Evolutionary conservation across 495 filamentous ascomycete genomes (phyloP).

Genomic region (Penicillium daleae): DNA sequence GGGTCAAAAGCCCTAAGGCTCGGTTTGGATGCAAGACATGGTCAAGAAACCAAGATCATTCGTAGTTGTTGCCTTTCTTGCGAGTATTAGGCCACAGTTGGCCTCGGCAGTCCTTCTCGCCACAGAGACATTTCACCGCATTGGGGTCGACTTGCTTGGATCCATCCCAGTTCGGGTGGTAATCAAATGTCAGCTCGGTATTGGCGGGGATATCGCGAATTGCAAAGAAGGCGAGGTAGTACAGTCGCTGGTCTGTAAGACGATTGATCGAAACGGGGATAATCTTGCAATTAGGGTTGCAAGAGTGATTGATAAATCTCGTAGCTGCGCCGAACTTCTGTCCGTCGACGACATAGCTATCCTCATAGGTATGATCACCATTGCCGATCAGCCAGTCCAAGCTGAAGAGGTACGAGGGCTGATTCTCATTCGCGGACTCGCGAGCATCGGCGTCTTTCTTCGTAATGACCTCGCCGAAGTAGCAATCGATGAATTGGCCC

Average conservation of each 20-base stretch:
- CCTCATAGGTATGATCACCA: slow-evolving; percentile 17
- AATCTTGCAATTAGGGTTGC: slow-evolving; percentile 75
- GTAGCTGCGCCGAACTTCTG: slow-evolving; percentile 59
- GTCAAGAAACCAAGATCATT: neutral
- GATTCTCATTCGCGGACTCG: slow-evolving; percentile 48
- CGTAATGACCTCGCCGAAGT: slow-evolving; percentile 87
- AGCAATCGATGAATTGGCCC: slow-evolving; percentile 88
- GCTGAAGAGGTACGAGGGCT: slow-evolving; percentile 73
- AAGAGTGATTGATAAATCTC: slow-evolving; percentile 70
- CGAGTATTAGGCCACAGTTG: slow-evolving; percentile 64
- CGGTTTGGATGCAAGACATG: neutral
- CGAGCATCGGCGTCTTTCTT: slow-evolving; percentile 67
- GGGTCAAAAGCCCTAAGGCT: neutral
- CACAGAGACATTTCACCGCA: slow-evolving; percentile 69
- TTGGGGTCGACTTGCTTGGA: slow-evolving; percentile 53
- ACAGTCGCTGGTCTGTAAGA: slow-evolving; percentile 72
- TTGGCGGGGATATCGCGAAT: slow-evolving; percentile 65
- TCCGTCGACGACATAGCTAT: slow-evolving; percentile 61
- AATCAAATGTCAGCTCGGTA: slow-evolving; percentile 88
- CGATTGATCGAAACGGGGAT: slow-evolving; percentile 77
- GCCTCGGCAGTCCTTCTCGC: slow-evolving; percentile 65
- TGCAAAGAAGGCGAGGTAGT: slow-evolving; percentile 89
- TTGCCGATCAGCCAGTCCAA: slow-evolving; percentile 76
- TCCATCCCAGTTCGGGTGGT: slow-evolving; percentile 63
- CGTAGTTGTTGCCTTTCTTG: slow-evolving; percentile 22